Evolutionary conservation across 2,329 filamentous ascomycete genomes (phyloP).

Genomic region (Cephalotrichum gorgonifer): DNA sequence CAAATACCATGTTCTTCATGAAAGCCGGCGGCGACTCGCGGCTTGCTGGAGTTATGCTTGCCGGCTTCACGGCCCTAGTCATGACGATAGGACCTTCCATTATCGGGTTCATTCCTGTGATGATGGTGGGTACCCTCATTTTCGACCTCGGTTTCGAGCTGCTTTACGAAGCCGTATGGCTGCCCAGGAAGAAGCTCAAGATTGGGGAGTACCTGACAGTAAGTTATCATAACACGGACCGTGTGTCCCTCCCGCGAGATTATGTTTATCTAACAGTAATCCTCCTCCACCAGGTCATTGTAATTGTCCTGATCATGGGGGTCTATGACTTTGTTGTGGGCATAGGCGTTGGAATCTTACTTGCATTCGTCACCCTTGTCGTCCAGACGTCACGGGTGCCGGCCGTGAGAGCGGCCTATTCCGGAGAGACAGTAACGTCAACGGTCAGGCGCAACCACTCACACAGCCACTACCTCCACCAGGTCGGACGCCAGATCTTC

Average conservation of each 20-base stretch:
- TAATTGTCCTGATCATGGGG: constrained; percentile 92
- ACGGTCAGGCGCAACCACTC: constrained; percentile 86
- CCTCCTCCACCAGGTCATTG: constrained; percentile 39
- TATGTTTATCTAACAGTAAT: constrained; percentile 25
- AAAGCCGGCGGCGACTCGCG: constrained; percentile 81
- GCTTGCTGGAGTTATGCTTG: constrained; percentile 76
- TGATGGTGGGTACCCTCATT: constrained; percentile 92
- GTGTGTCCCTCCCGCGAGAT: constrained; percentile 11
- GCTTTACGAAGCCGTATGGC: constrained; percentile 76
- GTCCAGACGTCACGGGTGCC: constrained; percentile 85
- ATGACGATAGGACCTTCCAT: constrained; percentile 78
- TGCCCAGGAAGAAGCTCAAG: constrained; percentile 81
- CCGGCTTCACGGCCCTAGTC: constrained; percentile 66
- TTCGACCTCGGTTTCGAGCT: constrained; percentile 92
- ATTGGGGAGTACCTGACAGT: constrained; percentile 77
- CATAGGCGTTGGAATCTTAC: constrained; percentile 80
- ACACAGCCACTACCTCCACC: constrained; percentile 75
- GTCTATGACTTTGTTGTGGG: constrained; percentile 93
- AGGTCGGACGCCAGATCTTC: constrained; percentile 80
- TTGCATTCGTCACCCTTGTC: constrained; percentile 85
- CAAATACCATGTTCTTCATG: constrained; percentile 96
- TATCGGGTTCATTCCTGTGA: constrained; percentile 90
- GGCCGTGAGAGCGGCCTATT: constrained; percentile 82
- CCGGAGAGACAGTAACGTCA: constrained; percentile 78
- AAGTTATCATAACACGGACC: constrained; percentile 21